Evolutionary conservation across 1,139 yeast genomes (phyloP), one percentile per base, ranked within the genome.

Genomic region (Hyphopichia khmerensis): DNA sequence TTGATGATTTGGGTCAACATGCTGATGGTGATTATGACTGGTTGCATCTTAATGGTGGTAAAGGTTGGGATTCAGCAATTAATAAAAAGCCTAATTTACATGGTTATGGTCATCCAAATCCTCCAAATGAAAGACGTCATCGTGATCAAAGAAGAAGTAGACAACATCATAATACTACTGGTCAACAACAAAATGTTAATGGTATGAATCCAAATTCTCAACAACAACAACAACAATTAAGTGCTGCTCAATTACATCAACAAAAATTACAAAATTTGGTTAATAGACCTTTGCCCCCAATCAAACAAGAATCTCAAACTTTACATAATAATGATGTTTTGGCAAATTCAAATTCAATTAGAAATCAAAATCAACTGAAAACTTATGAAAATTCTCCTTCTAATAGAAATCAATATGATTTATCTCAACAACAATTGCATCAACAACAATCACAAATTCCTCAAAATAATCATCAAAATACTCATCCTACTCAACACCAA

Each of bases 21-120:
- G 87, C 87, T 55, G 96, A 90, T 61, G 95, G 88, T 38, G 87
- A 83, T 56, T 91, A 87, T 64, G 98, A 91, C 67, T 91, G 98
- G 98, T 82, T 87, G 85, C 87, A 83, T 58, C 79, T 91, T 56
- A 91, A 91, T 62, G 84, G 87, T 47, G 96, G 96, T 45, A 82
- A 82, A 63, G 97, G 97, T 29, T 91, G 96, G 96, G 96, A 90
- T 62, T 75, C 87, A 44, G 63, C 76, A 42, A 82, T 87, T 53
- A 87, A 87, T 61, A 88, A 87, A 62, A 87, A 90, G 63, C 93
- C 96, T 39, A 89, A 90, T 62, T 72, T 90, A 57, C 96, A 89
- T 64, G 96, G 96, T 32, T 90, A 90, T 61, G 96, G 96, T 23
- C 78, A 77, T 58, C 79, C 78, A 39, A 72, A 69, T 52, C 78